Base-by-base conservation (phyloP, 148 eudicot genomes). In the Bassia scoparia region DNA sequence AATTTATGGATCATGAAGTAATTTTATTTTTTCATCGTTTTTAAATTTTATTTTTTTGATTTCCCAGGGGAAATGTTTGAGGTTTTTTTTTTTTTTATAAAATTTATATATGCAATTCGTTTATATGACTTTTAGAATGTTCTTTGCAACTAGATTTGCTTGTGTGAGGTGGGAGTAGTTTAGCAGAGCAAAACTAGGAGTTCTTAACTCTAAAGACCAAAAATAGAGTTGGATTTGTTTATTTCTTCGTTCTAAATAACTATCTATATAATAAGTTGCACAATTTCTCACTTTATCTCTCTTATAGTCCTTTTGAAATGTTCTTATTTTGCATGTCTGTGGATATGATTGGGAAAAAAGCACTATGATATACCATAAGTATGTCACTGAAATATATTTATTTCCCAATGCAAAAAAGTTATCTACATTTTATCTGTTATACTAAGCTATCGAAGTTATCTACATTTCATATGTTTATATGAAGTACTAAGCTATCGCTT, bases 1-100 rank as follows among this genome's bases (percentile, higher is more conserved):
- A 48, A 55, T 69, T 61, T 16, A 62, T n/a, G 30, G 67, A 69
- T 79, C 78, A 72, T 61, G 12, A 48, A 30, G 30, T 35, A 17
- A 78, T n/a, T 68, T 15, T 50, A 27, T n/a, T n/a, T n/a, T n/a
- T n/a, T n/a, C n/a, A n/a, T n/a, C 1, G 55, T 49, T 34, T 60
- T 78, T 73, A 72, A 18, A 49, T 33, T 33, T 26, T 37, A 41
- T 62, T 59, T 65, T 65, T 71, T 62, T 15, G n/a, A n/a, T 16
- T 9, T 10, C 10, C 33, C 69, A 73, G 49, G 74, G 64, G n/a
- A 69, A 73, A 37, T 53, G 70, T 73, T 67, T 61, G 5, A 14
- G 16, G n/a, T n/a, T 43, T 77, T 62, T 10, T 53, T 3, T 12
- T 18, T 1, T 23, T n/a, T 48, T 64, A 5, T 50, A 29, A 41